Conservation (phyloP, 2,329 filamentous ascomycete species). For the Gaeumannomyces tritici region DNA sequence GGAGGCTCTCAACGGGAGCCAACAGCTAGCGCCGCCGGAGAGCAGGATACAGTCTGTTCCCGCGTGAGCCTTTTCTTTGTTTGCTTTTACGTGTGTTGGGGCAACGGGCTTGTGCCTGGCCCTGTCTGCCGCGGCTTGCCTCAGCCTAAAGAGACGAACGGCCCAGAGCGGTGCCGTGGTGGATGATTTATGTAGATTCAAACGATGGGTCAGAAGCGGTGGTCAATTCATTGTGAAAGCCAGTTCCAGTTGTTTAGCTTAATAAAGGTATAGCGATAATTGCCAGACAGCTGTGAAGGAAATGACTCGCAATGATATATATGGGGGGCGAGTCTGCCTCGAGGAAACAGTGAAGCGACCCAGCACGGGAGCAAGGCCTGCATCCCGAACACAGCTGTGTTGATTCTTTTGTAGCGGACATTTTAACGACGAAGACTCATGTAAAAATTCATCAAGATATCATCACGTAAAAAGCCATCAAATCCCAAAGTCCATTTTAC, state of each 20-base stretch:
- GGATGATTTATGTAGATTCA: not conserved
- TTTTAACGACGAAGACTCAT: not conserved
- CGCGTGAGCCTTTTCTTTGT: conserved; percentile 5
- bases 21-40: conserved; percentile 27
- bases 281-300: not conserved
- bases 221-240: not conserved
- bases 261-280: not conserved
- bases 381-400: not conserved
- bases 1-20: conserved; percentile 34
- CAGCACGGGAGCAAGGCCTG: not conserved
- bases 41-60: conserved; percentile 34
- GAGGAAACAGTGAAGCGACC: too few relatives aligned
- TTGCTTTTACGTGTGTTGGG: not conserved
- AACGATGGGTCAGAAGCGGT: not conserved
- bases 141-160: not conserved
- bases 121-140: not conserved
- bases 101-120: too few relatives aligned
- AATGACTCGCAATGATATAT: too few relatives aligned
- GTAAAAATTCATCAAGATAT: not conserved
- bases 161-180: not conserved
- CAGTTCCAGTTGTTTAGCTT: not conserved
- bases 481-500: not conserved
- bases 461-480: not conserved
- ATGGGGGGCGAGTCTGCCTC: too few relatives aligned
- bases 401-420: too few relatives aligned